phyloP scores from a whole-genome alignment of 805 yeast genomes.

The Saccharomycopsis sp. region DNA sequence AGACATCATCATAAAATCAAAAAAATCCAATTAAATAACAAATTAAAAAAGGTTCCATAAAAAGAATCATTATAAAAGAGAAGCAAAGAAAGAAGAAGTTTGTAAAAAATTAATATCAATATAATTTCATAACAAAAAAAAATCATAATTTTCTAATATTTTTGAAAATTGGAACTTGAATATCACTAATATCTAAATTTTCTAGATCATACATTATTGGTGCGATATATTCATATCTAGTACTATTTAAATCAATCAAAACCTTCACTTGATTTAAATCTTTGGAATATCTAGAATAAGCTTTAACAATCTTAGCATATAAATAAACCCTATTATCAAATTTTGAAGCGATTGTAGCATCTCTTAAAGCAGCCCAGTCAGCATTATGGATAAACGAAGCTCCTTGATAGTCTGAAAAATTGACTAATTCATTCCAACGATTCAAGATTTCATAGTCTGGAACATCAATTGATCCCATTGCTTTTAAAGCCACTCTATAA shows the following conservation, averaged over 20 bases:
- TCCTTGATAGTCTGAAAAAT: slow-evolving; percentile 40
- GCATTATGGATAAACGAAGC: slow-evolving; percentile 65
- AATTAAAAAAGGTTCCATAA: too few relatives aligned
- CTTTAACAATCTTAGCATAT: slow-evolving; percentile 44
- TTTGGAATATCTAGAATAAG: slow-evolving; percentile 38
- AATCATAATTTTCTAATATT: too few relatives aligned
- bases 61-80: too few relatives aligned
- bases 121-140: too few relatives aligned
- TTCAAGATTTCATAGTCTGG: slow-evolving; percentile 42
- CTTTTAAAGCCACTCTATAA: slow-evolving; percentile 61
- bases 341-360: slow-evolving; percentile 50
- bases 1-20: too few relatives aligned
- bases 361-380: slow-evolving; percentile 77
- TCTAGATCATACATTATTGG: slow-evolving; percentile 30
- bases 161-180: too few relatives aligned
- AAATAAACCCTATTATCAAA: slow-evolving; percentile 36
- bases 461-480: slow-evolving; percentile 54
- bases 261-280: slow-evolving; percentile 37
- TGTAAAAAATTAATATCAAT: too few relatives aligned
- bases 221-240: slow-evolving; percentile 31
- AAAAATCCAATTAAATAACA: too few relatives aligned
- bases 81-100: too few relatives aligned
- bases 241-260: slow-evolving; percentile 34
- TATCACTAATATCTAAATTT: slow-evolving; percentile 28
- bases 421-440: slow-evolving; percentile 44